Conservation (phyloP, 257 asterid genomes). For the Solanum sitiens region DNA sequence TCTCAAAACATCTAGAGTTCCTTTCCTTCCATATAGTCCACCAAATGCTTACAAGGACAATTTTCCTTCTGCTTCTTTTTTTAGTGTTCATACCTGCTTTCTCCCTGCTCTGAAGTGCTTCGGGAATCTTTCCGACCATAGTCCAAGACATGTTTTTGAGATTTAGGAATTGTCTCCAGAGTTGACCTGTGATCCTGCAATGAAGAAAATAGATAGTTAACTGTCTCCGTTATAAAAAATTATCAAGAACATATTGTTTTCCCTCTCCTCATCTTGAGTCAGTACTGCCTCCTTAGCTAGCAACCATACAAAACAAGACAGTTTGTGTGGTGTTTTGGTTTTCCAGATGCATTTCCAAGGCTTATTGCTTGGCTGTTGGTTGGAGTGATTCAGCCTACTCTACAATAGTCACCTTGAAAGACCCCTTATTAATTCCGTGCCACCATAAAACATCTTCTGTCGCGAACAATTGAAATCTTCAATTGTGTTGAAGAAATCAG, state of each 20-base stretch:
- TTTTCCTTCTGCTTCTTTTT: background rate
- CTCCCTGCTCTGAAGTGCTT: background rate
- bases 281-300: background rate
- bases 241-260: background rate
- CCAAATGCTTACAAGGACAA: background rate
- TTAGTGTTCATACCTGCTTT: background rate
- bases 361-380: background rate
- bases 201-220: background rate
- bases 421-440: background rate
- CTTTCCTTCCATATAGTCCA: background rate
- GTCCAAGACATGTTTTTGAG: background rate
- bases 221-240: background rate
- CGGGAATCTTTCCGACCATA: background rate
- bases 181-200: background rate
- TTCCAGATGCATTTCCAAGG: background rate
- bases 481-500: background rate
- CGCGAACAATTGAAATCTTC: background rate
- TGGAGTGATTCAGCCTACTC: background rate
- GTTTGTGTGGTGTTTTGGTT: background rate
- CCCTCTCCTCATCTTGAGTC: background rate
- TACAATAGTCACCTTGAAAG: background rate
- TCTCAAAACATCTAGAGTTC: background rate
- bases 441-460: background rate
- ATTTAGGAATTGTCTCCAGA: background rate
- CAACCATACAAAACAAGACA: background rate